Evolutionary conservation across 495 filamentous ascomycete genomes (phyloP).

Genomic region (Oleoguttula mirabilis): DNA sequence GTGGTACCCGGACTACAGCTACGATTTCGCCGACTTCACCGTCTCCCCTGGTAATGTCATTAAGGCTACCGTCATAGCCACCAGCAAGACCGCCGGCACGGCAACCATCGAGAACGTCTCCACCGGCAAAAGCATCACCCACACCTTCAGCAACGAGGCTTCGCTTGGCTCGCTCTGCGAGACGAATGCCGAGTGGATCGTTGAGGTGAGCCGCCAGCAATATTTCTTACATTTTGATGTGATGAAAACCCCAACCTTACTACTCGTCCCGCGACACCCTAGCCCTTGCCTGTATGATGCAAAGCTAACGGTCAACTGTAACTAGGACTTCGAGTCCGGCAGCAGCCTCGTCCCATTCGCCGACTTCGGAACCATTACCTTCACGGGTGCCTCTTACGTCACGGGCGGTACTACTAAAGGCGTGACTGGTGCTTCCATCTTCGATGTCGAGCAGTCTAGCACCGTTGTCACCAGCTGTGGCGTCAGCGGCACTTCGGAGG

Average conservation of each 20-base stretch:
- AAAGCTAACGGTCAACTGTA: not conserved
- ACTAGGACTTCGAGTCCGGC: slow-evolving; percentile 36
- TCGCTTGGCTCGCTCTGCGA: slow-evolving; percentile 26
- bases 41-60: slow-evolving; percentile 45
- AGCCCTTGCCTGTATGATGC: not conserved
- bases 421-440: slow-evolving; percentile 7
- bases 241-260: too few relatives aligned
- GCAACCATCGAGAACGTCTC: slow-evolving; percentile 44
- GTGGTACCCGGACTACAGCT: slow-evolving; percentile 48
- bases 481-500: not conserved
- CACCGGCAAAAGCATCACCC: slow-evolving; percentile 42
- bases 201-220: slow-evolving; percentile 31
- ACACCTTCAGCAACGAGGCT: slow-evolving; percentile 33
- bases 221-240: not conserved
- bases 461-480: slow-evolving; percentile 2
- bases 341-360: slow-evolving; percentile 38
- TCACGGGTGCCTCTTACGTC: slow-evolving; percentile 12
- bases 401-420: not conserved
- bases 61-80: slow-evolving; percentile 40
- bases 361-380: slow-evolving; percentile 26
- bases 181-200: slow-evolving; percentile 52
- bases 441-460: slow-evolving; percentile 8
- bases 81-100: slow-evolving; percentile 38
- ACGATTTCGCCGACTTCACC: slow-evolving; percentile 41
- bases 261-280: too few relatives aligned